A percentile compares a stretch with the other conserved stretches of the same genome.
Evolutionary conservation across 2,329 filamentous ascomycete species (phyloP).

Genomic region (Aspergillus pseudoterreus): DNA sequence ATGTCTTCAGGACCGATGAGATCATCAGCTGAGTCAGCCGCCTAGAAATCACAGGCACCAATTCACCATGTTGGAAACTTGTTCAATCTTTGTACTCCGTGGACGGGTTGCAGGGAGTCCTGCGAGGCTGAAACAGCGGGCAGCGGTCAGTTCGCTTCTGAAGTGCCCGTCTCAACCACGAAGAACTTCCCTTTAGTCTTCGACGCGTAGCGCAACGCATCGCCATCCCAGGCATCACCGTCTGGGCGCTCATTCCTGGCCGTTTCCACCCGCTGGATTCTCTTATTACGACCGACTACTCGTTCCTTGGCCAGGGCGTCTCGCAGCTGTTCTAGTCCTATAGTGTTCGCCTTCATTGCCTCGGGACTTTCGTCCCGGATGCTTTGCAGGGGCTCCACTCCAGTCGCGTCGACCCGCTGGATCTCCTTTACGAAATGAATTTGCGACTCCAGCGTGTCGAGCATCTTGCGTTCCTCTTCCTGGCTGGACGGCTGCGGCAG

Average conservation of each 20-base stretch:
- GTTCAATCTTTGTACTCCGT: too few relatives aligned
- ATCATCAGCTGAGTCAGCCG: conserved; percentile 22
- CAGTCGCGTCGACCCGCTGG: conserved; percentile 70
- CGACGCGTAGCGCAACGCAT: conserved; percentile 64
- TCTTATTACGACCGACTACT: conserved; percentile 39
- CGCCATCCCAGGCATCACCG: conserved; percentile 60
- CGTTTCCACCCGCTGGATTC: conserved; percentile 42
- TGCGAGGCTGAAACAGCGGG: not conserved
- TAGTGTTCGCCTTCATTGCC: conserved; percentile 35
- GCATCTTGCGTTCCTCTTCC: conserved; percentile 66
- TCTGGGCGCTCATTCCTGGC: conserved; percentile 34
- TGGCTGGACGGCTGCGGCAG: conserved; percentile 66
- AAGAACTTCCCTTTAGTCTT: conserved; percentile 70
- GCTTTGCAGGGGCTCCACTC: conserved; percentile 68
- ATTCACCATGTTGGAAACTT: too few relatives aligned
- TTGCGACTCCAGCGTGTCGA: conserved; percentile 73
- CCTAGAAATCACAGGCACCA: conserved; percentile 3
- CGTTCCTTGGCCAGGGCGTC: conserved; percentile 39
- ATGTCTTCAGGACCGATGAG: conserved; percentile 11
- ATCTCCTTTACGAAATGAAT: conserved; percentile 87
- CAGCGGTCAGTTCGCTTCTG: conserved; percentile 3
- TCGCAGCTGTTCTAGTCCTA: conserved; percentile 35
- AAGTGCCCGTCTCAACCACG: conserved; percentile 57
- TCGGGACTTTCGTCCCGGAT: conserved; percentile 67
- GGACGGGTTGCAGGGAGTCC: not conserved